A percentile compares a stretch with the other conserved stretches of the same genome.
Conservation (phyloP, 1,284 basidiomycete genomes). For the Kalmanozyma brasiliensis region DNA sequence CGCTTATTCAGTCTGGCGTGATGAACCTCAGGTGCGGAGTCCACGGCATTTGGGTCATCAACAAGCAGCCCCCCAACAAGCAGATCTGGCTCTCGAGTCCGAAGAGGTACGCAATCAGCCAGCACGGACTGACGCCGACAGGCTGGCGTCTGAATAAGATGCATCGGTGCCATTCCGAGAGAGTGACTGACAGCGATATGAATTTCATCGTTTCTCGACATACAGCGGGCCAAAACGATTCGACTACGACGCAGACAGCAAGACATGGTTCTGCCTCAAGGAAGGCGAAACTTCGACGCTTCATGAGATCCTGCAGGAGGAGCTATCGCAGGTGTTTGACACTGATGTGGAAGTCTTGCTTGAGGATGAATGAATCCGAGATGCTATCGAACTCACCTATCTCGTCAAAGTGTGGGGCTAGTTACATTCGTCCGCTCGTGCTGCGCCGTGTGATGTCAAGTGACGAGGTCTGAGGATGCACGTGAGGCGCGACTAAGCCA, state of each 20-base stretch:
- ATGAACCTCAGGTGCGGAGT: constrained; percentile 84
- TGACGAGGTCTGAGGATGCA: background rate
- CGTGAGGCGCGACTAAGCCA: constrained; percentile 11
- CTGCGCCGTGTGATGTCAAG: too few relatives aligned
- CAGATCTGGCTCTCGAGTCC: constrained; percentile 99
- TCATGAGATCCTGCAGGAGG: constrained; percentile 50
- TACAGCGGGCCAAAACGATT: constrained; percentile 65
- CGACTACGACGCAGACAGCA: constrained; percentile 56
- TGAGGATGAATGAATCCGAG: constrained; percentile 12
- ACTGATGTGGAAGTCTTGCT: constrained; percentile 41
- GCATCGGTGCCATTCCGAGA: background rate
- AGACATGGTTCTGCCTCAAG: constrained; percentile 61
- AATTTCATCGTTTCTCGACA: constrained; percentile 5
- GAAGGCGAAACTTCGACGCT: constrained; percentile 54
- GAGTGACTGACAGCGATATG: constrained; percentile 1
- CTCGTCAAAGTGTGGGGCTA: too few relatives aligned
- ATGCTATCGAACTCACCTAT: too few relatives aligned
- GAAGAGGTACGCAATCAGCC: constrained; percentile 41
- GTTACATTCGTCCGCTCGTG: too few relatives aligned
- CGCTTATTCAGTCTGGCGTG: constrained; percentile 78
- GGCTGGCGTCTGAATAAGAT: background rate
- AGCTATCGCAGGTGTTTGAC: constrained; percentile 56
- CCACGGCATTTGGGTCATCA: constrained; percentile 96
- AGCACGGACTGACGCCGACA: background rate
- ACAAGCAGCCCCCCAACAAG: constrained; percentile 98